Percentiles rank a stretch among this genome's conserved stretches.
phyloP scores from a whole-genome alignment of 805 yeast species.

The Yamadazyma tumulicola region DNA sequence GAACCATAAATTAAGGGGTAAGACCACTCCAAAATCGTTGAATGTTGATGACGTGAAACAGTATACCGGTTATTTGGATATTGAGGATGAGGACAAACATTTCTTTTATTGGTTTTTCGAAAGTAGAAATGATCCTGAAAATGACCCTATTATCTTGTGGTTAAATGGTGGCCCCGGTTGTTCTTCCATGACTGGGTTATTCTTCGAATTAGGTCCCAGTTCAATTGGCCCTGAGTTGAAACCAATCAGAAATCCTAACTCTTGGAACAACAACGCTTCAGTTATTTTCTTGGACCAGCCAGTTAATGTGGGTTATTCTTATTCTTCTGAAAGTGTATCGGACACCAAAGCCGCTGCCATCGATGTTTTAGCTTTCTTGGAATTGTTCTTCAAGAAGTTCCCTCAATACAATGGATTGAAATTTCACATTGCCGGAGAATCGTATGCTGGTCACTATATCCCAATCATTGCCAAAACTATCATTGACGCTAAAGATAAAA shows the following conservation, averaged over 20 bases:
- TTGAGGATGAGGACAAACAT: slow-evolving; percentile 65
- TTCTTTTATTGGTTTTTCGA: slow-evolving; percentile 46
- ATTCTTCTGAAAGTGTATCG: slow-evolving; percentile 28
- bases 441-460: slow-evolving; percentile 46
- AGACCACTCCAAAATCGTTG: slow-evolving; percentile 56
- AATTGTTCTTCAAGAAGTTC: slow-evolving; percentile 35
- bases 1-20: slow-evolving; percentile 57
- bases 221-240: slow-evolving; percentile 24
- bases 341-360: slow-evolving; percentile 32
- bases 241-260: slow-evolving; percentile 27
- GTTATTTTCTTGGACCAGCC: slow-evolving; percentile 41
- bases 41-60: slow-evolving; percentile 83
- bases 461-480: slow-evolving; percentile 44
- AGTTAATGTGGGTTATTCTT: slow-evolving; percentile 31
- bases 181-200: slow-evolving; percentile 30
- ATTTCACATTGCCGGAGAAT: slow-evolving; percentile 43
- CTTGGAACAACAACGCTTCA: slow-evolving; percentile 35
- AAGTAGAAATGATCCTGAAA: slow-evolving; percentile 40
- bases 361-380: slow-evolving; percentile 35
- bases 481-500: slow-evolving; percentile 36
- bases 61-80: slow-evolving; percentile 82
- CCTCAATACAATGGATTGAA: slow-evolving; percentile 23
- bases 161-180: slow-evolving; percentile 39
- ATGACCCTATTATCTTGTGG: slow-evolving; percentile 34
- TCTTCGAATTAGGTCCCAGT: slow-evolving; percentile 34